Percentiles rank a stretch among this genome's conserved stretches.
Conservation (phyloP, 2,329 filamentous ascomycete genomes). For the Cladosporium halotolerans region DNA sequence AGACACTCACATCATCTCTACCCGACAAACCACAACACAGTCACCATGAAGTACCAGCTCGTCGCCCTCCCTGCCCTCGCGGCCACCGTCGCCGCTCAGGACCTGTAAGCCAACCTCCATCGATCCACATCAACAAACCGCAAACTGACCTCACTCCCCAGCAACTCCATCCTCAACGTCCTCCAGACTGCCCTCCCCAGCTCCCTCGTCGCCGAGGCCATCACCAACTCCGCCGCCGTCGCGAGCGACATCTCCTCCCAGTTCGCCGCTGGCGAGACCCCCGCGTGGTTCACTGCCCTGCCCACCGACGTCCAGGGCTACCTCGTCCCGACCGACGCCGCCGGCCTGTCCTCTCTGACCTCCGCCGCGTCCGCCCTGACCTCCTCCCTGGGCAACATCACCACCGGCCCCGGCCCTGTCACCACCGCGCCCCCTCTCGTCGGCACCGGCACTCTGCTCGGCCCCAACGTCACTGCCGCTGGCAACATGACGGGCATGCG, state of each 20-base stretch:
- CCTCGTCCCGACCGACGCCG: constrained; percentile 28
- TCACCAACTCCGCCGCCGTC: constrained; percentile 38
- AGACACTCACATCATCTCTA: too few species aligned
- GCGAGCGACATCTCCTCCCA: constrained; percentile 37
- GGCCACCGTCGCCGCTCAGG: constrained; percentile 20
- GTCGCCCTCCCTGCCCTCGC: constrained; percentile 22
- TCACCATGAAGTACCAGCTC: constrained; percentile 25
- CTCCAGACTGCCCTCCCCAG: constrained; percentile 41
- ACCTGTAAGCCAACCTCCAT: constrained; percentile 1
- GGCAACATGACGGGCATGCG: constrained; percentile 11
- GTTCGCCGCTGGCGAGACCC: constrained; percentile 38
- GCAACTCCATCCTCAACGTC: constrained; percentile 35
- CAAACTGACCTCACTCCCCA: constrained; percentile 13
- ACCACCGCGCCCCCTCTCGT: constrained; percentile 11
- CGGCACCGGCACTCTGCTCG: constrained; percentile 9
- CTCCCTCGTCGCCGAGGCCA: constrained; percentile 34
- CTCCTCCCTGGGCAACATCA: constrained; percentile 9
- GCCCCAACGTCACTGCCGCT: constrained; percentile 11
- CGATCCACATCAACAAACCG: neutral
- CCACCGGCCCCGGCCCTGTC: constrained; percentile 8
- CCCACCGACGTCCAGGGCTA: constrained; percentile 41
- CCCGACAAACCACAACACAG: neutral
- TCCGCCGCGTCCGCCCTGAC: constrained; percentile 17
- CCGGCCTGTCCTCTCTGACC: constrained; percentile 15
- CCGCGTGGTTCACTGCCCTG: constrained; percentile 41